phyloP scores from a whole-genome alignment of 441 rosid species.

The Croton setiger region DNA sequence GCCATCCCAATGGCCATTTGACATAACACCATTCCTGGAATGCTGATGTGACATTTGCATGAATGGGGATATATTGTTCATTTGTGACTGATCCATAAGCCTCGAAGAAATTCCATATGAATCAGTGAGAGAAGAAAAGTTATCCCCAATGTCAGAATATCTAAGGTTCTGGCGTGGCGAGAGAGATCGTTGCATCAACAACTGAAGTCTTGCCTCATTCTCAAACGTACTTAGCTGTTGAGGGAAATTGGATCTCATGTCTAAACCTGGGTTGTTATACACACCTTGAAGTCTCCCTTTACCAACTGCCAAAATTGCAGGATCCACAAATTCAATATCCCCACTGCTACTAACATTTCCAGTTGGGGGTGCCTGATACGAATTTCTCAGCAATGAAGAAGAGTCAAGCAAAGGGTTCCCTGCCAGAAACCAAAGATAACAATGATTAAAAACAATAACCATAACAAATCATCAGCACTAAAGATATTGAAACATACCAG shows the following conservation, averaged over 20 bases:
- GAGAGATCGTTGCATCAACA: constrained; percentile 67
- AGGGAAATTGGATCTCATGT: constrained; percentile 52
- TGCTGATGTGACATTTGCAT: constrained; percentile 57
- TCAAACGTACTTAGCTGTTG: constrained; percentile 53
- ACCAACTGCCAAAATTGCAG: constrained; percentile 96
- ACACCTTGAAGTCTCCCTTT: constrained; percentile 68
- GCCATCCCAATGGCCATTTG: constrained; percentile 84
- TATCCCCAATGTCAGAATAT: constrained; percentile 49
- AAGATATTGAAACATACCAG: constrained; percentile 39
- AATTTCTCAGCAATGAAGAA: constrained; percentile 48
- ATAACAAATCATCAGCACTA: background rate
- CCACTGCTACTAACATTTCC: constrained; percentile 40
- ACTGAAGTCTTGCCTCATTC: constrained; percentile 60
- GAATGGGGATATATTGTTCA: constrained; percentile 45
- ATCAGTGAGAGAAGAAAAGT: constrained; percentile 46
- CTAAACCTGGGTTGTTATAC: constrained; percentile 49
- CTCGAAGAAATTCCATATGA: constrained; percentile 66
- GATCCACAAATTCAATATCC: constrained; percentile 85
- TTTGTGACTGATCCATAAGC: constrained; percentile 62
- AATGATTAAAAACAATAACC: background rate
- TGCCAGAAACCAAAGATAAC: constrained; percentile 13
- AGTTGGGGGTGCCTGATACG: constrained; percentile 41
- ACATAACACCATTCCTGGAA: constrained; percentile 50
- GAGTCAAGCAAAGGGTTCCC: constrained; percentile 53
- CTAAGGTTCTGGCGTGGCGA: constrained; percentile 55